phyloP scores from a whole-genome alignment of 163 green algal species.

The Chlorella variabilis region DNA sequence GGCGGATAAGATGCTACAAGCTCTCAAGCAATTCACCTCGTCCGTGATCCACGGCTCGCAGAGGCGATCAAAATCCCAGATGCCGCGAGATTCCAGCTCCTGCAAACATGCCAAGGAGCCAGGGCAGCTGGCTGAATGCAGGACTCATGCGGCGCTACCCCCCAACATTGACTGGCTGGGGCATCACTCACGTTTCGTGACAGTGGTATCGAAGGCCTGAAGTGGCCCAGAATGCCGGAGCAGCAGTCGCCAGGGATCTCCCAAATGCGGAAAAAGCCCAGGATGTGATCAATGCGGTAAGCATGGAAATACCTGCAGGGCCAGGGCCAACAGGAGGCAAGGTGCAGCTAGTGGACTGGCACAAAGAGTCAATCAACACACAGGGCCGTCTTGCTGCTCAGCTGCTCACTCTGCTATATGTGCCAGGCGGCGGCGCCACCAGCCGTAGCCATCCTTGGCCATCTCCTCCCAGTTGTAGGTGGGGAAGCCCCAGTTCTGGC shows the following conservation, averaged over 20 bases:
- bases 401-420: slow-evolving; percentile 70
- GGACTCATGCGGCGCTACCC: too few species aligned
- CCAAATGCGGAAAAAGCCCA: slow-evolving; percentile 96
- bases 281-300: slow-evolving; percentile 93
- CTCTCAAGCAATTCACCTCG: too few species aligned
- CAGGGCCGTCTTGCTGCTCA: background rate
- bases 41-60: slow-evolving; percentile 75
- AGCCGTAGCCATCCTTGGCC: slow-evolving; percentile 85
- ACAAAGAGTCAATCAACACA: background rate
- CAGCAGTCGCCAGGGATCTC: slow-evolving; percentile 85
- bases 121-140: too few species aligned
- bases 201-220: slow-evolving; percentile 85
- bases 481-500: slow-evolving; percentile 98
- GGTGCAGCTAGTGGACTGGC: too few species aligned
- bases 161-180: background rate
- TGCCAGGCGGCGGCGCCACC: slow-evolving; percentile 82
- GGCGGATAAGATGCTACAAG: too few species aligned
- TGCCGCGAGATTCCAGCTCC: slow-evolving; percentile 85
- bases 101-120: too few species aligned
- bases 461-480: slow-evolving; percentile 98
- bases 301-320: slow-evolving; percentile 88
- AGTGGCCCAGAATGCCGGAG: slow-evolving; percentile 85
- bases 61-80: slow-evolving; percentile 90
- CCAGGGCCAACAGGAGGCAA: background rate
- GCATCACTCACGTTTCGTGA: slow-evolving; percentile 24